Evolutionary conservation across 768 basidiomycete species (phyloP), one percentile per base, ranked within the genome.

Genomic region (Chiua virens): DNA sequence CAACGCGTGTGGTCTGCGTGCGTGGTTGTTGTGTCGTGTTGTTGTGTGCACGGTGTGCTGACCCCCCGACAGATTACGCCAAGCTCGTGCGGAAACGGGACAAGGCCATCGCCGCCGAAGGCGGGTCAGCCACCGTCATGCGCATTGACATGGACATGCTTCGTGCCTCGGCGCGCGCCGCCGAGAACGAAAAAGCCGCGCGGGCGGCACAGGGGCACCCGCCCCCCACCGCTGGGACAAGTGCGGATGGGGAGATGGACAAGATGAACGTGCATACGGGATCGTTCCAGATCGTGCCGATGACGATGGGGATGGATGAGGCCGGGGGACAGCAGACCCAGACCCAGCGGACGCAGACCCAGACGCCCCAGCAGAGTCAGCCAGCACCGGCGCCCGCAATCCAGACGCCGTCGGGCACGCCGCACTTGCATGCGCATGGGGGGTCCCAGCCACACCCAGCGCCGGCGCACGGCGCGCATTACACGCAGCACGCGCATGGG

Each of bases 1-100:
- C 64, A 92, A 91, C 65, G 89, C 89, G 38, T 92, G 89, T 70
- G 89, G 89, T 28, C 71, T 92, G 58, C 89, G 89, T 92, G 67
- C 65, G 49, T 54, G 23, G 42, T 2, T 54, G 23, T 45, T 2
- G 36, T n/a, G n/a, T n/a, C n/a, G 2, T 18, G 22, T 35, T 6
- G 21, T 45, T 30, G 28, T 30, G 37, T 39, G 28, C 11, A 1
- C 14, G 10, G 42, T 20, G 9, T 21, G 4, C 15, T 22, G 5
- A 23, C n/a, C 3, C 10, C 11, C 10, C 20, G 21, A 8, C 37
- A 91, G 89, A 91, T 70, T 91, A 91, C 57, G 89, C 89, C 10
- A 91, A 91, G 62, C 76, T 91, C 27, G 82, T 89, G 73, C 83
- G 89, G 44, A 89, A 90, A 62, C 78, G 84, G 39, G 86, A 89